Evolutionary conservation across 1,284 basidiomycete genomes (phyloP).

Genomic region (Cutaneotrichosporon dermatis): DNA sequence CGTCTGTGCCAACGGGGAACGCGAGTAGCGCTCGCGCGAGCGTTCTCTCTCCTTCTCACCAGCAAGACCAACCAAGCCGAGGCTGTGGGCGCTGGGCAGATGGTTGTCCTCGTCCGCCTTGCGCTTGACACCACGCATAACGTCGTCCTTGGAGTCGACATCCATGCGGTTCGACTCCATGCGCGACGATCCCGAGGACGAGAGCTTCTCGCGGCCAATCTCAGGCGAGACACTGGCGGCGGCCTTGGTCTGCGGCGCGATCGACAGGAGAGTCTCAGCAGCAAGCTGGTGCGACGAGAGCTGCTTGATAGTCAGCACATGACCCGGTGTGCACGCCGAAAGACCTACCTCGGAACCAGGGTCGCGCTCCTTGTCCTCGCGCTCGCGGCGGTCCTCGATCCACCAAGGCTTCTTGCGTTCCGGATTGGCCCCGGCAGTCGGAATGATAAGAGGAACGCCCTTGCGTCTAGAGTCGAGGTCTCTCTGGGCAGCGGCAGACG

Average conservation of each 20-base stretch:
- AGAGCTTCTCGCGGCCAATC: constrained; percentile 23
- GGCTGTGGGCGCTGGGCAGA: constrained; percentile 26
- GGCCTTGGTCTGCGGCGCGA: constrained; percentile 38
- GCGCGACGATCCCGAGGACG: constrained; percentile 13
- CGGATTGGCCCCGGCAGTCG: constrained; percentile 5
- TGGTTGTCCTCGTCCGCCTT: constrained; percentile 37
- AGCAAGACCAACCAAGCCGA: constrained; percentile 23
- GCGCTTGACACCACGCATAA: constrained; percentile 36
- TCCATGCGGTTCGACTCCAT: constrained; percentile 20
- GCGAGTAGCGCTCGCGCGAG: constrained; percentile 33
- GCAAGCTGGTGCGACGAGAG: constrained; percentile 45
- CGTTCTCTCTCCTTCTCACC: constrained; percentile 30
- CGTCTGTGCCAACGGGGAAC: constrained; percentile 27
- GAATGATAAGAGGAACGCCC: constrained; percentile 22
- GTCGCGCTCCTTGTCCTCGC: constrained; percentile 18
- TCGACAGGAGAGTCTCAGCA: constrained; percentile 46
- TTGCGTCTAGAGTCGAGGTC: constrained; percentile 20
- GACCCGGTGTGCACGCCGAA: too few relatives aligned
- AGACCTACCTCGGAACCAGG: constrained; percentile 17
- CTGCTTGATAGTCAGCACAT: constrained; percentile 13
- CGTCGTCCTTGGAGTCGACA: constrained; percentile 24
- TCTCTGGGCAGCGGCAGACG: constrained; percentile 7
- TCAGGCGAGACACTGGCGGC: constrained; percentile 24
- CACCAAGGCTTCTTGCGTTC: constrained; percentile 44
- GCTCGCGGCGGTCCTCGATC: constrained; percentile 29